Evolutionary conservation across 768 basidiomycete species (phyloP).

Genomic region (Galerina sulciceps): DNA sequence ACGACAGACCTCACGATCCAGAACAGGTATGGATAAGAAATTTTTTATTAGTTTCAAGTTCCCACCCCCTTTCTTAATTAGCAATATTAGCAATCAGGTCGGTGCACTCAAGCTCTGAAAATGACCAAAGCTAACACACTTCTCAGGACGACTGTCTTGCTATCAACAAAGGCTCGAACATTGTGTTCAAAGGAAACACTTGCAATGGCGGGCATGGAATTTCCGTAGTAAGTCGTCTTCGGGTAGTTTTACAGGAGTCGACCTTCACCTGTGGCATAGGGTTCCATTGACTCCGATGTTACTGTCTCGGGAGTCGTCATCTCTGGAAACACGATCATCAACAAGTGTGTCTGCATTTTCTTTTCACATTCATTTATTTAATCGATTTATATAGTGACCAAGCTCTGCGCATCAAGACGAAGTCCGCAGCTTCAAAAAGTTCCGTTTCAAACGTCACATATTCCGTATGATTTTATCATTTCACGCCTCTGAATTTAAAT

Average conservation of each 20-base stretch:
- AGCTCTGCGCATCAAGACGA: conserved; percentile 67
- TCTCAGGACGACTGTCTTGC: conserved; percentile 66
- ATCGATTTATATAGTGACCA: conserved; percentile 38
- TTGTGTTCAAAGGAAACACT: conserved; percentile 52
- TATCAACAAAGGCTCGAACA: conserved; percentile 46
- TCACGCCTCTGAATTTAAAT: neutral
- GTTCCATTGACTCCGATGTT: conserved; percentile 52
- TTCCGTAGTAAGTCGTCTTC: conserved; percentile 43
- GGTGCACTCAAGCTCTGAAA: conserved; percentile 26
- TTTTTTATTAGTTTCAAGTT: neutral
- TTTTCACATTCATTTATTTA: neutral
- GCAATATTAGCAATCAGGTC: conserved; percentile 40
- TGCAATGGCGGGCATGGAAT: conserved; percentile 70
- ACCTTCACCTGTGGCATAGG: conserved; percentile 35
- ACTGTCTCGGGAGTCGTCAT: conserved; percentile 54
- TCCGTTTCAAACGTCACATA: conserved; percentile 55
- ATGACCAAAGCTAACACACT: neutral
- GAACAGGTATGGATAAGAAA: conserved; percentile 35
- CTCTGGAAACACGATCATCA: conserved; percentile 53
- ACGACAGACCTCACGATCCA: conserved; percentile 42
- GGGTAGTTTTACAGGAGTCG: too few species aligned
- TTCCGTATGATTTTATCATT: conserved; percentile 30
- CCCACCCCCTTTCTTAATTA: conserved; percentile 1
- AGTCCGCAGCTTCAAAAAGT: conserved; percentile 45
- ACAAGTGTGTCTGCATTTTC: conserved; percentile 45